phyloP scores from a whole-genome alignment of 495 filamentous ascomycete species.

The Friedmanniomyces simplex region DNA sequence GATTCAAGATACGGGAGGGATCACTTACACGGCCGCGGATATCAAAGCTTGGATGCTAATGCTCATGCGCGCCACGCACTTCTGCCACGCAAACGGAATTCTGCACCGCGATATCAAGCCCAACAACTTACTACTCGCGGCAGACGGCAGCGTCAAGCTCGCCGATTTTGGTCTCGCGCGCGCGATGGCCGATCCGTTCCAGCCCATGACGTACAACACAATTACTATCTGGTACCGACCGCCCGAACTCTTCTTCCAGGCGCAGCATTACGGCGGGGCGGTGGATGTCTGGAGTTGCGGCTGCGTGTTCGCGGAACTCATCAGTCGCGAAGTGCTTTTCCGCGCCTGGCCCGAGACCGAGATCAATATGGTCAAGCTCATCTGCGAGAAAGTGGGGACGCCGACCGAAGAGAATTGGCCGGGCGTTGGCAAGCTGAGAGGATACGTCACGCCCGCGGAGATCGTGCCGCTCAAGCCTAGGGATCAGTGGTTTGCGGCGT shows the following conservation, averaged over 20 bases:
- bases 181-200: conserved; percentile 77
- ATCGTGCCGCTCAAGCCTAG: conserved; percentile 51
- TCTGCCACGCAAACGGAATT: conserved; percentile 90
- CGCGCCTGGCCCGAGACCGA: conserved; percentile 56
- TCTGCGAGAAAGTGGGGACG: conserved; percentile 76
- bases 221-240: conserved; percentile 86
- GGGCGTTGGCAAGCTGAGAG: conserved; percentile 70
- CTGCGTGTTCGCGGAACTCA: conserved; percentile 82
- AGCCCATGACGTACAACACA: conserved; percentile 83
- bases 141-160: conserved; percentile 86
- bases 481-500: conserved; percentile 58
- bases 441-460: conserved; percentile 49
- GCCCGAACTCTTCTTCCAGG: conserved; percentile 84
- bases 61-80: conserved; percentile 87
- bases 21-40: conserved; percentile 68
- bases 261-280: conserved; percentile 74
- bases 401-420: conserved; percentile 95
- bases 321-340: conserved; percentile 48
- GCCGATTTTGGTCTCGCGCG: conserved; percentile 96
- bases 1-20: conserved; percentile 65
- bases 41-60: conserved; percentile 99
- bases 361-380: conserved; percentile 65
- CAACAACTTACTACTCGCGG: conserved; percentile 91
- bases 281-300: conserved; percentile 97
- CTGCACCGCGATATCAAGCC: conserved; percentile 98